These are phyloP conservation scores for Pichia membranifaciens DNA, from an alignment of 805 yeast species.

Conservation along the genomic window DNA sequence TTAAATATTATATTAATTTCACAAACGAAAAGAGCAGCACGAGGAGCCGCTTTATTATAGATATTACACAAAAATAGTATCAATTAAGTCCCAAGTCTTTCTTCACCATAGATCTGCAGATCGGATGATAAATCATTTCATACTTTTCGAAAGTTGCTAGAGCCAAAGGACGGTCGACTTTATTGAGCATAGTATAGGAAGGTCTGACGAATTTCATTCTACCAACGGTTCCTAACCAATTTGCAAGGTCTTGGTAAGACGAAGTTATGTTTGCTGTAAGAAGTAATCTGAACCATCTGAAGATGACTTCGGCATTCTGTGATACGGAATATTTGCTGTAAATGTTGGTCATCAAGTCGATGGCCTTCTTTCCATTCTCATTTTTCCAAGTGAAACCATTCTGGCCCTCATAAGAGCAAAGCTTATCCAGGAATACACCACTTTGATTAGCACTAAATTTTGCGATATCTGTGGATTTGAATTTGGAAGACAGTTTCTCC, in stretches of 20 bases:
- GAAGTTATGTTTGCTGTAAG: conserved; percentile 45
- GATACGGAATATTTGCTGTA: conserved; percentile 44
- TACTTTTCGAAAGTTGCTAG: conserved; percentile 54
- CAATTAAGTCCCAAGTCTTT: conserved; percentile 58
- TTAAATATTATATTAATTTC: neutral
- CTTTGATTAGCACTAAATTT: conserved; percentile 68
- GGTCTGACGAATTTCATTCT: conserved; percentile 95
- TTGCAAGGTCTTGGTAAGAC: conserved; percentile 52
- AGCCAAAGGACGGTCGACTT: conserved; percentile 63
- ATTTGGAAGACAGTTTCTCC: conserved; percentile 28
- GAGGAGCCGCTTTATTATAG: neutral
- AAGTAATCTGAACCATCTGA: conserved; percentile 70
- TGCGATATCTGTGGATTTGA: conserved; percentile 45
- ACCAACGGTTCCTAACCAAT: conserved; percentile 88
- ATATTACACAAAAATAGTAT: neutral
- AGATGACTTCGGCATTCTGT: conserved; percentile 72
- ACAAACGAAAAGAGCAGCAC: neutral
- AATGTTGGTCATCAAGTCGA: conserved; percentile 27
- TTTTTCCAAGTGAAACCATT: conserved; percentile 35
- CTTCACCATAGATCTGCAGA: conserved; percentile 73
- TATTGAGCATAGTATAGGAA: conserved; percentile 60
- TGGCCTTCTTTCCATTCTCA: conserved; percentile 29
- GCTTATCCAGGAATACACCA: conserved; percentile 69
- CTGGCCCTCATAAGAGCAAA: conserved; percentile 45
- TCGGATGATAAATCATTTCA: conserved; percentile 70